phyloP scores from a whole-genome alignment of 2,329 filamentous ascomycete genomes.

The Aspergillus neoniger region DNA sequence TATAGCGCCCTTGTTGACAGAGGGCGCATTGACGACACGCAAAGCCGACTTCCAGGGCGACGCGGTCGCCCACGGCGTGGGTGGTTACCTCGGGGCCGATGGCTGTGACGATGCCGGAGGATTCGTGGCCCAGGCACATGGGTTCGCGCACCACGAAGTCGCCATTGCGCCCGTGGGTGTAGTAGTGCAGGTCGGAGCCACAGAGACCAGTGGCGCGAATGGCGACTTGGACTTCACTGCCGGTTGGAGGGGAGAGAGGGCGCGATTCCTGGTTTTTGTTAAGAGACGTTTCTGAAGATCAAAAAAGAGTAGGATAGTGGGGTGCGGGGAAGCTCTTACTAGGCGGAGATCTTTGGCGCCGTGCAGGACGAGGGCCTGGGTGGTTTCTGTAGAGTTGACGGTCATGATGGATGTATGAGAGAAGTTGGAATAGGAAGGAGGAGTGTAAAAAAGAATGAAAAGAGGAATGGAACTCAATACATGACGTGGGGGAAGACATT shows the following conservation, averaged over 20 bases:
- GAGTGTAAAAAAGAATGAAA: neutral
- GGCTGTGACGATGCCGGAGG: conserved; percentile 74
- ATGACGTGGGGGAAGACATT: neutral
- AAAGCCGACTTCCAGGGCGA: conserved; percentile 89
- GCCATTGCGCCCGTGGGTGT: conserved; percentile 81
- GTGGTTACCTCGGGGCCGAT: conserved; percentile 64
- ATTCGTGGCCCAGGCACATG: conserved; percentile 77
- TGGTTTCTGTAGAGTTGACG: conserved; percentile 30
- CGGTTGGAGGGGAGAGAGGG: conserved; percentile 47
- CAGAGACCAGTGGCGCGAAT: conserved; percentile 69
- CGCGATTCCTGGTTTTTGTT: conserved; percentile 55
- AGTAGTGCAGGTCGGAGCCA: conserved; percentile 79
- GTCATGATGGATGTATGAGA: conserved; percentile 23
- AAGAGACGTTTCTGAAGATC: conserved; percentile 7
- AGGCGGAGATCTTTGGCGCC: conserved; percentile 62
- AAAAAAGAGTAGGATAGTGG: neutral
- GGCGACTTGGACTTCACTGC: conserved; percentile 63
- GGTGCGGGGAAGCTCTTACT: conserved; percentile 41
- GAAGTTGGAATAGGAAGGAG: neutral
- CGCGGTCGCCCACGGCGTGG: conserved; percentile 73
- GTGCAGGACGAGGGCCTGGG: conserved; percentile 57
- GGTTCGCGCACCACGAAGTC: conserved; percentile 80
- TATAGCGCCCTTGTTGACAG: conserved; percentile 60
- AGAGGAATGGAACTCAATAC: neutral
- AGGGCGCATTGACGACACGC: conserved; percentile 69